Base-by-base conservation (phyloP, 1,139 yeast species). In the Scheffersomyces titani region DNA sequence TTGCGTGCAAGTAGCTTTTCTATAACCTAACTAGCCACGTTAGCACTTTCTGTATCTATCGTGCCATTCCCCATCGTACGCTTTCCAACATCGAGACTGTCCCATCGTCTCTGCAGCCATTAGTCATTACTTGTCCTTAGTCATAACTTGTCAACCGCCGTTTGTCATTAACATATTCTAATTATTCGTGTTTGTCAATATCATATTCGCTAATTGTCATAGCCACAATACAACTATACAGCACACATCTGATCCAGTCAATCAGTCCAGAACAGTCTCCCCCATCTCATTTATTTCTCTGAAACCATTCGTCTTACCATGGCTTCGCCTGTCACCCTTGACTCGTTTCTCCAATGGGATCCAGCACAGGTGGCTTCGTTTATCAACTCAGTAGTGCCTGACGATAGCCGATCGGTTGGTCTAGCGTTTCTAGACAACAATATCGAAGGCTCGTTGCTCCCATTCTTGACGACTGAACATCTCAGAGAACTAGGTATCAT, bases 401-500 rank as follows among this genome's bases (percentile, higher is more conserved):
- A 63, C 52, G 70, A 66, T 19, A 65, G 65, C 50, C 59, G 61
- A 47, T 55, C 61, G 6, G 57, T 70, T 19, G 76, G 77, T n/a
- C 56, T 69, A 18, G 56, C 59, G 6, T 84, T 88, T 61, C 71
- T 80, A n/a, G 76, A 76, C 2, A 80, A 88, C 67, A 84, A 84
- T 61, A 85, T 89, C 51, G 86, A 84, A 18, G 93, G 93, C 0
- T 77, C 85, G 19, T 71, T 87, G 13, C 70, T 89, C 51, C 86
- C 89, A 0, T 85, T 81, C 59, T 69, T 89, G 49, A 82, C 83
- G 13, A 79, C 89, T 1, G 83, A 82, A 7, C 90, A 88, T 66
- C 76, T 88, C 53, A 76, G 78, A 61, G 92, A 87, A 61, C 70
- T 89, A 65, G 90, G 89, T 1, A 73, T 85, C 1, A 58, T 60